Conservation (phyloP, 78 protist genomes). For the Diacronema lutheri region DNA sequence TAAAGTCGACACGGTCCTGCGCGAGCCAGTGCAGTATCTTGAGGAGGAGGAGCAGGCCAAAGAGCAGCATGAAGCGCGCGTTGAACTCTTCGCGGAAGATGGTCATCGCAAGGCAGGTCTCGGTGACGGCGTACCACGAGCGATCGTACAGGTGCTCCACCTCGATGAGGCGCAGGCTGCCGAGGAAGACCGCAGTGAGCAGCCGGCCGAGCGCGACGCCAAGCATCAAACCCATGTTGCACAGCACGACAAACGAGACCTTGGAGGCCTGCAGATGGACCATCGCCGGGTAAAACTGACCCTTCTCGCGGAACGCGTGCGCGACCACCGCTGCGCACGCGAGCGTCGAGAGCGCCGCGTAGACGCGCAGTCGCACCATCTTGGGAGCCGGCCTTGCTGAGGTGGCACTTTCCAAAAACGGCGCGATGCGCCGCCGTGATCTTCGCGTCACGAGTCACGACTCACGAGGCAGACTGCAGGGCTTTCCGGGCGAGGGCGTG, state of each 20-base stretch:
- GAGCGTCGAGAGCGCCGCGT: not conserved
- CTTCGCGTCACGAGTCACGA: too few species aligned
- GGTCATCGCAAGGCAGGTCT: constrained; percentile 84
- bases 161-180: constrained; percentile 57
- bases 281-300: constrained; percentile 69
- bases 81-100: constrained; percentile 83
- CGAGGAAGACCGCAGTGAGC: constrained; percentile 37
- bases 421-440: too few species aligned
- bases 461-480: too few species aligned
- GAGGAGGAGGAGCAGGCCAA: constrained; percentile 64
- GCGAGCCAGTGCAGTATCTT: constrained; percentile 84
- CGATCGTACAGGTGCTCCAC: constrained; percentile 33
- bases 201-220: constrained; percentile 40
- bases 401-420: too few species aligned
- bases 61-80: constrained; percentile 55
- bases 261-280: constrained; percentile 46
- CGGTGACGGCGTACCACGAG: constrained; percentile 67
- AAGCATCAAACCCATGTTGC: constrained; percentile 45
- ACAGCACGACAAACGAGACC: constrained; percentile 23
- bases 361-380: not conserved
- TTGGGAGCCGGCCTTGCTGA: too few species aligned
- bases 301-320: constrained; percentile 26
- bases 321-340: constrained; percentile 24
- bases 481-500: too few species aligned
- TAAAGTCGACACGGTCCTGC: not conserved